phyloP scores from a whole-genome alignment of 2,329 filamentous ascomycete genomes.

The Waltergamsia citrina region DNA sequence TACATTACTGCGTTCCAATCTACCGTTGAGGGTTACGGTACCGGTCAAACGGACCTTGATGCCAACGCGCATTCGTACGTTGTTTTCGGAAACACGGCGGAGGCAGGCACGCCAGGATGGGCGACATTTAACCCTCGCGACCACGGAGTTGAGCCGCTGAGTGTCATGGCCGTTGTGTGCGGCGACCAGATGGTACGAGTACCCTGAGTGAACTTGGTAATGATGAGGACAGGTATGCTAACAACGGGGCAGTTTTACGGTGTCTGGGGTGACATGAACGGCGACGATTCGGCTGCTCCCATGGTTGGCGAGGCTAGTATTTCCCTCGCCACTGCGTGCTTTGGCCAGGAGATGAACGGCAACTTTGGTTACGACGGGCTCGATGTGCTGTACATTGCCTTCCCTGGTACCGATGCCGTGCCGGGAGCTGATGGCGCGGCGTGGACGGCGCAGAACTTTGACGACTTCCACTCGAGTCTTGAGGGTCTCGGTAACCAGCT shows the following conservation, averaged over 20 bases:
- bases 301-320: slow-evolving; percentile 34
- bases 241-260: slow-evolving; percentile 52
- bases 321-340: slow-evolving; percentile 27
- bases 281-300: slow-evolving; percentile 26
- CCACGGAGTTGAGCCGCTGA: slow-evolving; percentile 37
- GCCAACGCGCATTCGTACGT: slow-evolving; percentile 43
- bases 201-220: neutral
- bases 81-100: slow-evolving; percentile 39
- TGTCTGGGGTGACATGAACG: slow-evolving; percentile 48
- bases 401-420: slow-evolving; percentile 45
- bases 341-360: slow-evolving; percentile 40
- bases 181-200: slow-evolving; percentile 29
- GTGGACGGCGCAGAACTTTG: slow-evolving; percentile 40
- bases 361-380: slow-evolving; percentile 44
- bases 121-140: slow-evolving; percentile 28
- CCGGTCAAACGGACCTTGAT: slow-evolving; percentile 30
- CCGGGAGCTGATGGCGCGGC: slow-evolving; percentile 41
- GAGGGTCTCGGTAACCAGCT: slow-evolving; percentile 38
- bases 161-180: slow-evolving; percentile 47
- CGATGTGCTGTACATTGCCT: slow-evolving; percentile 55
- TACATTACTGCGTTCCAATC: slow-evolving; percentile 36
- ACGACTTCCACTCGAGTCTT: slow-evolving; percentile 45
- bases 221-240: too few relatives aligned
- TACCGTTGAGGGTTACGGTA: slow-evolving; percentile 24
- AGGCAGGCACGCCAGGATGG: slow-evolving; percentile 17